Conservation (phyloP, 176 grass and related monocot genomes). For the Canna indica region DNA sequence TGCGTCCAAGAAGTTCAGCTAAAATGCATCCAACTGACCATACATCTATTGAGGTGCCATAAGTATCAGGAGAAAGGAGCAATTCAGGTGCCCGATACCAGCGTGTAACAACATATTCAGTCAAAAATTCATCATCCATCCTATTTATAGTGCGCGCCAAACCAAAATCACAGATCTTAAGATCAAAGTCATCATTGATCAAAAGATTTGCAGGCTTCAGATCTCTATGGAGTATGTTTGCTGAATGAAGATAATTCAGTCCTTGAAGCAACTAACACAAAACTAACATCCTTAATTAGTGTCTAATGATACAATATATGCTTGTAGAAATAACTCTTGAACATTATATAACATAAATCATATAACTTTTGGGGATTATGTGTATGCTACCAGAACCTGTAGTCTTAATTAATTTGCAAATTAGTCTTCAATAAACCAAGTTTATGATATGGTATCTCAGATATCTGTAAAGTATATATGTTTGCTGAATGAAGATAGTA, state of each 20-base stretch:
- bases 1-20: conserved; percentile 35
- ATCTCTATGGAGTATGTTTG: conserved; percentile 38
- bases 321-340: too few relatives aligned
- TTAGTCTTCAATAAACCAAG: too few relatives aligned
- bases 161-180: conserved; percentile 40
- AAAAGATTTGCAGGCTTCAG: conserved; percentile 32
- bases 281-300: too few relatives aligned
- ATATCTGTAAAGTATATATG: too few relatives aligned
- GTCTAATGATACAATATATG: too few relatives aligned
- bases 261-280: too few relatives aligned
- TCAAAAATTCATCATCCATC: conserved; percentile 32
- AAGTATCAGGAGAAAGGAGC: conserved; percentile 31
- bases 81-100: conserved; percentile 41
- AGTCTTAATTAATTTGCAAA: too few relatives aligned
- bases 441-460: too few relatives aligned
- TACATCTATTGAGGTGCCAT: conserved; percentile 35
- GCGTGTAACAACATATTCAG: conserved; percentile 38
- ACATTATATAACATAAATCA: too few relatives aligned
- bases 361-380: too few relatives aligned
- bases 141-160: conserved; percentile 26
- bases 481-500: too few relatives aligned
- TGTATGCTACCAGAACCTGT: too few relatives aligned
- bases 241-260: neutral
- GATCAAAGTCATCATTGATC: conserved; percentile 30
- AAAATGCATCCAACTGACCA: conserved; percentile 36